Evolutionary conservation across 2,329 filamentous ascomycete genomes (phyloP), one percentile per base, ranked within the genome.

Genomic region (Colletotrichum ledebouriae): DNA sequence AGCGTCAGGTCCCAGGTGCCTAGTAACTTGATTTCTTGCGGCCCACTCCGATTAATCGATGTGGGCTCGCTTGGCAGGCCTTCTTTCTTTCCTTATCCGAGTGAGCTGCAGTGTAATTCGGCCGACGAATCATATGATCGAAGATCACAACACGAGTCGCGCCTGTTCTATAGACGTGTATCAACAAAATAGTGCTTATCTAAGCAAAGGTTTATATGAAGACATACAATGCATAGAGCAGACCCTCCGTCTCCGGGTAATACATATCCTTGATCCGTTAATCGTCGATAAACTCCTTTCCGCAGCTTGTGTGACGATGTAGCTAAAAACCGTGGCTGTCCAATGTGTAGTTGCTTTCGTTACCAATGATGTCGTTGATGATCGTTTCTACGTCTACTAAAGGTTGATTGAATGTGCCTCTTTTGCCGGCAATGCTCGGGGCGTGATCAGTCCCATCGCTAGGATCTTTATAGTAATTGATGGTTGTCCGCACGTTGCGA

Each of bases 211-310:
- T 7, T 22, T 22, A 2, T 22, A 22, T 2, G 76, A 59, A 2
- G 13, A 78, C 76, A 1, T 60, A 60, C 46, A 29, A 29, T 41
- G 37, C 17, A 13, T 22, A 15, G 2, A 60, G 33, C 3, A 94
- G 78, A 59, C 87, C 78, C 76, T 90, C 88, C 22, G 92, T 87
- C 76, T 94, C 92, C 0, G 89, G 86, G 77, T 94, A 95, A 80
- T 94, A 95, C 29, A 84, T 79, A 1, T 79, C 72, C 73, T 86
- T 82, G 73, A 95, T 89, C 29, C 82, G 80, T 3, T 85, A 83
- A 58, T 91, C 87, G 75, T 90, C 85, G 3, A 72, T 67, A 64
- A 82, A 83, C 2, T 73, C 72, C n/a, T 73, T 69, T 52, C 81
- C 73, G 2, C 39, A 39, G 70, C 76, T 78, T 49, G 73, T 62